A percentile compares a stretch with the other conserved stretches of the same genome.
These are phyloP conservation scores for Nothophytophthora sp. DNA, from an alignment of 352 stramenopile species.

Conservation along the genomic window DNA sequence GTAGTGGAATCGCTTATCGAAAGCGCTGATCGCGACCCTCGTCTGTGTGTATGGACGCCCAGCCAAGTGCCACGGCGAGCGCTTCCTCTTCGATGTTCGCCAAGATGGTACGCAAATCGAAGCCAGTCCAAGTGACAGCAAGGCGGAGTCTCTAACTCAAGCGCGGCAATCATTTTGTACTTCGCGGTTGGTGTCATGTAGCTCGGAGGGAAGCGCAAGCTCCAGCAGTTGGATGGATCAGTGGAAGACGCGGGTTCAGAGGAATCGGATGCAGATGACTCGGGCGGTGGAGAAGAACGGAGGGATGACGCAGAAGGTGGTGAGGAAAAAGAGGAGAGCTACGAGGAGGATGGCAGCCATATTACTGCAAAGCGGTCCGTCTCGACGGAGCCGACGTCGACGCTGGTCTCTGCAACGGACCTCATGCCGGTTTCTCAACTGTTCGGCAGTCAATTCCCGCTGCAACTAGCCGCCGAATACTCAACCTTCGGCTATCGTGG, in stretches of 20 bases:
- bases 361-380: neutral
- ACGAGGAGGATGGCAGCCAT: neutral
- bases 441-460: constrained; percentile 38
- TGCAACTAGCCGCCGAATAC: constrained; percentile 45
- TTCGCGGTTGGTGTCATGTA: constrained; percentile 8
- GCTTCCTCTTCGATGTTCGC: constrained; percentile 31
- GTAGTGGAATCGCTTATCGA: neutral
- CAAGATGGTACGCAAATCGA: constrained; percentile 30
- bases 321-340: neutral
- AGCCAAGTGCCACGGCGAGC: constrained; percentile 16
- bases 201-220: constrained; percentile 37
- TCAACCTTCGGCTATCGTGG: constrained; percentile 40
- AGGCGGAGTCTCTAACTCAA: no score
- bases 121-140: no score
- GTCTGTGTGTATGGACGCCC: neutral
- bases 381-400: constrained; percentile 7
- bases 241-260: constrained; percentile 3
- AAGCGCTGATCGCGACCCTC: constrained; percentile 1
- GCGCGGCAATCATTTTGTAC: no score
- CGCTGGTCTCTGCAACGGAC: constrained; percentile 26
- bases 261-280: neutral
- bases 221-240: constrained; percentile 35
- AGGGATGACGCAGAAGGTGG: neutral
- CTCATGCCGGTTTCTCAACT: constrained; percentile 38
- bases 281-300: constrained; percentile 14